These are phyloP conservation scores for Sophora flavescens DNA, from an alignment of 306 rosid species.

Conservation along the genomic window DNA sequence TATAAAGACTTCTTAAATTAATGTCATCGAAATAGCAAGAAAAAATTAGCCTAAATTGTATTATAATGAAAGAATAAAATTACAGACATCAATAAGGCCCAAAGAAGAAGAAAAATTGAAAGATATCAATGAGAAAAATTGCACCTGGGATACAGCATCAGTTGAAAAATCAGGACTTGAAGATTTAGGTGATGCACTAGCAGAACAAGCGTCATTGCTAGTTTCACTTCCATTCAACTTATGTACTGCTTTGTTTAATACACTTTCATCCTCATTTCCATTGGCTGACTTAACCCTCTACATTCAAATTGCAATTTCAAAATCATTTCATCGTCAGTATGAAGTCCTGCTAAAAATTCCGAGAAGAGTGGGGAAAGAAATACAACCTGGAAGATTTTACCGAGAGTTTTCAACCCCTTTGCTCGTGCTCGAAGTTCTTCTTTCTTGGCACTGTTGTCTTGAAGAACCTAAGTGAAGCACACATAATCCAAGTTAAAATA, in stretches of 20 bases:
- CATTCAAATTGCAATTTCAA: constrained; percentile 44
- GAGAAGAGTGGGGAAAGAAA: constrained; percentile 29
- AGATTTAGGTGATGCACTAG: constrained; percentile 64
- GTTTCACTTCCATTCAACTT: constrained; percentile 83
- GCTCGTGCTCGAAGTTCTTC: constrained; percentile 97
- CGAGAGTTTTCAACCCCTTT: constrained; percentile 95
- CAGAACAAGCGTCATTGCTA: constrained; percentile 55
- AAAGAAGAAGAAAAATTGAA: not conserved
- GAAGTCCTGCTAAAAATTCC: constrained; percentile 33
- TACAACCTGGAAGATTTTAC: constrained; percentile 94
- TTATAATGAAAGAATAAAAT: constrained; percentile 12
- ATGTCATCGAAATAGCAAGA: not conserved
- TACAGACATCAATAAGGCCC: not conserved
- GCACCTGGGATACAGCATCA: constrained; percentile 62
- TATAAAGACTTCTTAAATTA: constrained; percentile 7
- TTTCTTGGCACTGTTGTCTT: constrained; percentile 80
- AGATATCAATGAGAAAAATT: constrained; percentile 15
- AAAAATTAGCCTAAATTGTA: constrained; percentile 11
- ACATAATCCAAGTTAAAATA: constrained; percentile 46
- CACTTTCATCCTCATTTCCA: constrained; percentile 66
- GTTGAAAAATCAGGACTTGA: constrained; percentile 58
- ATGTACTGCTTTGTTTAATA: constrained; percentile 55
- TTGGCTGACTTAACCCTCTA: constrained; percentile 79
- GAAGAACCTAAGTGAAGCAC: constrained; percentile 81
- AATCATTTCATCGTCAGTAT: constrained; percentile 41